Conservation (phyloP, 2,329 filamentous ascomycete species). For the Trichophyton equinum region DNA sequence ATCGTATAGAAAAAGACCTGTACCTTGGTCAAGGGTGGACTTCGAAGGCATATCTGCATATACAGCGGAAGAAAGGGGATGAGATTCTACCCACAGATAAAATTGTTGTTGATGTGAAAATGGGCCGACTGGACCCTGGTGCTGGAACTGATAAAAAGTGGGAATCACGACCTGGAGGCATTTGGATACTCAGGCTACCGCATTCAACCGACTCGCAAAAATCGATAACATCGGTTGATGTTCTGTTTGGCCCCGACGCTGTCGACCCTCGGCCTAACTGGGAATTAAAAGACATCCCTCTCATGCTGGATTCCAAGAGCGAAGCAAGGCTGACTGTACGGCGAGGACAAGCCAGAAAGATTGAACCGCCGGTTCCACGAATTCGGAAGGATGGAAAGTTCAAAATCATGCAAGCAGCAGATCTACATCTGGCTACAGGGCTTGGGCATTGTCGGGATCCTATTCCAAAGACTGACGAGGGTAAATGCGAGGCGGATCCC, state of each 20-base stretch:
- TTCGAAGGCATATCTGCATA: constrained; percentile 65
- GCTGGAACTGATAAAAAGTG: constrained; percentile 49
- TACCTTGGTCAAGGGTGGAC: constrained; percentile 65
- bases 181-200: constrained; percentile 71
- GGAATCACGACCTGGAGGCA: constrained; percentile 62
- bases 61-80: constrained; percentile 75
- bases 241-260: constrained; percentile 81
- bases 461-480: constrained; percentile 58
- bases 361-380: constrained; percentile 58
- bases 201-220: constrained; percentile 62
- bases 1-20: constrained; percentile 78
- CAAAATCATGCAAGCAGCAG: constrained; percentile 94
- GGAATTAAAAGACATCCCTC: constrained; percentile 60
- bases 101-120: constrained; percentile 65
- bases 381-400: constrained; percentile 85
- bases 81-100: constrained; percentile 62
- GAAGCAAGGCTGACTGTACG: constrained; percentile 67
- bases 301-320: constrained; percentile 53
- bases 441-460: constrained; percentile 74
- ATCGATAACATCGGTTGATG: constrained; percentile 68
- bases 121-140: constrained; percentile 59
- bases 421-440: constrained; percentile 86
- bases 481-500: constrained; percentile 76
- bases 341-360: constrained; percentile 52
- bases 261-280: constrained; percentile 80